Base-by-base conservation (phyloP, 306 rosid genomes). In the Senna siamea region DNA sequence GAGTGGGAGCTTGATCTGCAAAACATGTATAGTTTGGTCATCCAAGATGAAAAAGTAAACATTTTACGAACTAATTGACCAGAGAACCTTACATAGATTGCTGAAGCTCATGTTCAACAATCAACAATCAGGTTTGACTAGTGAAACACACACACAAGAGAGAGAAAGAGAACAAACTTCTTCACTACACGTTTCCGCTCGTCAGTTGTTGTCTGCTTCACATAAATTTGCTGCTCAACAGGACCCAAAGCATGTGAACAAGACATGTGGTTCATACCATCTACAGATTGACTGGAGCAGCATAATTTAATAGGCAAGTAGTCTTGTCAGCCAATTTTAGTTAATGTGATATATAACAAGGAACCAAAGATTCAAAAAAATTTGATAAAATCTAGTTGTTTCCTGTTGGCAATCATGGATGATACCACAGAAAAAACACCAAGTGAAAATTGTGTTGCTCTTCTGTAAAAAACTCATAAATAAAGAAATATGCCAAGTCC, bases 1-100 rank as follows among this genome's bases (percentile, higher is more conserved):
- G 73, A 9, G n/a, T n/a, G n/a, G 76, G 85, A 84, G 84, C 70
- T 85, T 58, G 87, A 20, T 73, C 97, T 93, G 85, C 81, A 81
- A 56, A 78, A 77, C 59, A 76, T 4, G 37, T 17, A 71, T 26
- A 67, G 13, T 1, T 17, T 78, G 76, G 69, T 54, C 14, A 41
- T 57, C 76, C 75, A 74, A 78, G 47, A 70, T 77, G 63, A 17
- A 71, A 75, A 62, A 26, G 28, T 55, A 6, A n/a, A 35, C 48
- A 62, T 9, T 19, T 57, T 41, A 69, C 47, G 38, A 41, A 9
- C 53, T 54, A 75, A 59, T 26, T 28, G 60, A 69, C 59, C 66
- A 44, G 56, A 72, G 40, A 78, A 76, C 44, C 70, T 65, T 22
- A 54, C 32, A 75, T 54, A 57, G 46, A 65, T n/a, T 46, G 9